Conservation (phyloP, 257 asterid species). For the Coffea canephora region DNA sequence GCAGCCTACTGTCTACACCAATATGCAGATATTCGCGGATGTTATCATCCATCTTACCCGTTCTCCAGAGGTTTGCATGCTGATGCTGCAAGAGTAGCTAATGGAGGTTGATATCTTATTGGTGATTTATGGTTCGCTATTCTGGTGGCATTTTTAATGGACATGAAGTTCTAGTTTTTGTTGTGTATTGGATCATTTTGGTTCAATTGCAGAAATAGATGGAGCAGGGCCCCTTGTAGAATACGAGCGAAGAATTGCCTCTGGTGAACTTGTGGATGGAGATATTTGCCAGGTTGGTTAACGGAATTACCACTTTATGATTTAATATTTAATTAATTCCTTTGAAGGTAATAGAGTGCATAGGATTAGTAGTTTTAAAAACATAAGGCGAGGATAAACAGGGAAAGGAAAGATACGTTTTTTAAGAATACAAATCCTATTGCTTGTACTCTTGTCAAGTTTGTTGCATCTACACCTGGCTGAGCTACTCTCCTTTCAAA, state of each 20-base stretch:
- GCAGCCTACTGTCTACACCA: conserved; percentile 31
- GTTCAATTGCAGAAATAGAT: conserved; percentile 37
- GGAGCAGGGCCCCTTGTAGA: conserved; percentile 80
- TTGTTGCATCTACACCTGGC: background rate
- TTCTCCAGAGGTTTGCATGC: conserved; percentile 42
- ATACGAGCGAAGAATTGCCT: conserved; percentile 73
- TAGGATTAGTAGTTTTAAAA: too few species aligned
- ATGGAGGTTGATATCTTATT: too few species aligned
- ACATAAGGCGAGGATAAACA: background rate
- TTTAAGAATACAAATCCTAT: background rate
- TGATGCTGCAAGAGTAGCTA: conserved; percentile 35
- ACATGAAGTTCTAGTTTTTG: background rate
- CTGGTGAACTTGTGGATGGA: conserved; percentile 87
- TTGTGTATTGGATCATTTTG: conserved; percentile 18
- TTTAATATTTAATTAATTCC: too few species aligned
- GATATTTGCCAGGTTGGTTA: conserved; percentile 75
- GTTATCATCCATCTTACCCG: conserved; percentile 31
- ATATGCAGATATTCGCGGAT: conserved; percentile 32
- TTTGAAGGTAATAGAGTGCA: background rate
- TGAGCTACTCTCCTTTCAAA: background rate
- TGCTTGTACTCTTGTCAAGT: background rate
- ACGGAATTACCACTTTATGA: background rate
- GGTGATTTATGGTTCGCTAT: too few species aligned
- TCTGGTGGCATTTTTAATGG: too few species aligned
- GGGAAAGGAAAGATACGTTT: background rate